Percentiles rank a stretch among this genome's conserved stretches.
Evolutionary conservation across 495 filamentous ascomycete species (phyloP).

Genomic region (Ramalina intermedia): DNA sequence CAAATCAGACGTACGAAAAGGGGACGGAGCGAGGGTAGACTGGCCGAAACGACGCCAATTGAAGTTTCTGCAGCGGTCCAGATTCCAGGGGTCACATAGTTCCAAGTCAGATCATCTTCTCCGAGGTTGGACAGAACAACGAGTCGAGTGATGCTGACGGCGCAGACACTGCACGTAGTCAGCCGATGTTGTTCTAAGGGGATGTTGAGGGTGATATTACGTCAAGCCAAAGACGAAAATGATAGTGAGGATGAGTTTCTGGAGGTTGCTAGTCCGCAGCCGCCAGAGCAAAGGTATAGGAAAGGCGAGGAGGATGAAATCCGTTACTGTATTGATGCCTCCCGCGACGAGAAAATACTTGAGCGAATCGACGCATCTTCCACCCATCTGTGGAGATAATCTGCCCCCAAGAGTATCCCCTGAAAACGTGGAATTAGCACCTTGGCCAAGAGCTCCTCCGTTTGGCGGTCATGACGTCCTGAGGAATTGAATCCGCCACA

Average conservation of each 20-base stretch:
- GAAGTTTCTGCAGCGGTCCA: constrained; percentile 14
- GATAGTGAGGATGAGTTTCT: constrained; percentile 9
- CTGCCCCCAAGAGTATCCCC: constrained; percentile 6
- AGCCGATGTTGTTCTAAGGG: neutral
- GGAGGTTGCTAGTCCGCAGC: constrained; percentile 3
- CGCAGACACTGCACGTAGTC: constrained; percentile 5
- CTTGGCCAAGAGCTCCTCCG: no score
- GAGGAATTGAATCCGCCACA: no score
- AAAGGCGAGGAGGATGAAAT: constrained; percentile 9
- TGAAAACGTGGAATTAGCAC: neutral
- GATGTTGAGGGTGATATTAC: constrained; percentile 6
- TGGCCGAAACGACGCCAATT: constrained; percentile 11
- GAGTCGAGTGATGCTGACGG: constrained; percentile 7
- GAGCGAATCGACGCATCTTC: constrained; percentile 2
- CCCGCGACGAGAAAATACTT: constrained; percentile 5
- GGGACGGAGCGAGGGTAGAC: constrained; percentile 14
- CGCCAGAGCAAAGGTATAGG: constrained; percentile 13
- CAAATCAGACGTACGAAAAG: constrained; percentile 8
- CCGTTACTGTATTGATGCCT: constrained; percentile 4
- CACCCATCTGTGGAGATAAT: neutral
- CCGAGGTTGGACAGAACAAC: neutral
- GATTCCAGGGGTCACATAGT: constrained; percentile 14
- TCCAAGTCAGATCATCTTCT: constrained; percentile 9
- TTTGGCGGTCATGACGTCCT: no score
- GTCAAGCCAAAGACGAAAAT: constrained; percentile 2